Evolutionary conservation across 805 yeast genomes (phyloP).

Genomic region (Ogataea ganodermae): DNA sequence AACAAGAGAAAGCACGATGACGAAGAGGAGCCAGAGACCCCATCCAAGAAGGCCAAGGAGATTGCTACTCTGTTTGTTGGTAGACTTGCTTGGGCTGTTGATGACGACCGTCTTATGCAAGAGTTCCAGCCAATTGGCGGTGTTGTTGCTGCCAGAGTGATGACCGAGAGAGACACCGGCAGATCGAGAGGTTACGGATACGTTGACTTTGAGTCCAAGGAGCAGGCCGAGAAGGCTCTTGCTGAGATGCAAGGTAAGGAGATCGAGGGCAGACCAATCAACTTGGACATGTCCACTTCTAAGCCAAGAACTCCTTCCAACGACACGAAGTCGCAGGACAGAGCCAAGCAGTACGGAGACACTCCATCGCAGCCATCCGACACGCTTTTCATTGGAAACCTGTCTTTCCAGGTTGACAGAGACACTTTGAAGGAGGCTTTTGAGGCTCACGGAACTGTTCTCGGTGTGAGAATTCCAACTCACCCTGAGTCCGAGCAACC

Average conservation of each 20-base stretch:
- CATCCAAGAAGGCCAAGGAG: conserved; percentile 60
- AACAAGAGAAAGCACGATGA: conserved; percentile 46
- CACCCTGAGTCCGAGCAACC: conserved; percentile 99
- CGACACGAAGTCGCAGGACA: conserved; percentile 57
- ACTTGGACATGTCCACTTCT: conserved; percentile 87
- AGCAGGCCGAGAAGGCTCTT: conserved; percentile 83
- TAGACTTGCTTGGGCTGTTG: conserved; percentile 95
- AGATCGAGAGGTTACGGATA: conserved; percentile 97
- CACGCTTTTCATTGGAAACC: conserved; percentile 94
- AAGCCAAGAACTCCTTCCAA: conserved; percentile 62
- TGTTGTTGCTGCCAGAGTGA: conserved; percentile 86
- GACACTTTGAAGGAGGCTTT: conserved; percentile 75
- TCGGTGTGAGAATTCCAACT: conserved; percentile 93
- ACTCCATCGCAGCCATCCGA: conserved; percentile 90
- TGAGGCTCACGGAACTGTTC: conserved; percentile 75
- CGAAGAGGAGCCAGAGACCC: conserved; percentile 42
- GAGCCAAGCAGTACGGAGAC: conserved; percentile 92
- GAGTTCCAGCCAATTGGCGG: conserved; percentile 86
- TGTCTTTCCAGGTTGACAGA: conserved; percentile 86
- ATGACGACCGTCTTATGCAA: conserved; percentile 87
- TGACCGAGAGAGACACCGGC: conserved; percentile 80
- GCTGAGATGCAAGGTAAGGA: conserved; percentile 86
- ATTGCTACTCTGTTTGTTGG: conserved; percentile 94
- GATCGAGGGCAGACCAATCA: conserved; percentile 95
- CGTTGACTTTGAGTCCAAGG: conserved; percentile 84